phyloP scores from a whole-genome alignment of 1,139 yeast species.

The Petasospora rhodanensis region DNA sequence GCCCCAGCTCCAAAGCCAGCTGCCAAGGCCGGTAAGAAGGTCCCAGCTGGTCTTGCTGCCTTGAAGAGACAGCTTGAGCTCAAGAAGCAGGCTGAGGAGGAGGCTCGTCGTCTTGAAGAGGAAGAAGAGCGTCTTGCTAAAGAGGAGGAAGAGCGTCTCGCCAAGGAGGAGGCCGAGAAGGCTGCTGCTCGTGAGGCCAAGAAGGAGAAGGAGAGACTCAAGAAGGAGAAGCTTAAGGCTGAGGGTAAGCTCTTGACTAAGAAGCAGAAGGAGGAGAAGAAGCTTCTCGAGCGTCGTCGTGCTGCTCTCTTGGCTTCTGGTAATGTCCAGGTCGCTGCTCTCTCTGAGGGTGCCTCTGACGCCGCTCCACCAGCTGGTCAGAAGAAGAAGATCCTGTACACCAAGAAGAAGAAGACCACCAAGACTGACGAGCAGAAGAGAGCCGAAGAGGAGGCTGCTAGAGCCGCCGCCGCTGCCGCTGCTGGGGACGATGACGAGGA shows the following conservation, averaged over 20 bases:
- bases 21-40: conserved; percentile 54
- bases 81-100: conserved; percentile 80
- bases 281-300: conserved; percentile 82
- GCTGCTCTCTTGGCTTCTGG: conserved; percentile 77
- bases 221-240: conserved; percentile 78
- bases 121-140: conserved; percentile 57
- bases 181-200: conserved; percentile 72
- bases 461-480: conserved; percentile 16
- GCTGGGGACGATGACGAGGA: conserved; percentile 24
- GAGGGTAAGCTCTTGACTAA: conserved; percentile 89
- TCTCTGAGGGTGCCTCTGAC: conserved; percentile 38
- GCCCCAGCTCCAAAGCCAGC: conserved; percentile 33
- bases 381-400: conserved; percentile 64
- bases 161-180: conserved; percentile 50
- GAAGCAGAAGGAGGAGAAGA: conserved; percentile 93
- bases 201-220: conserved; percentile 79
- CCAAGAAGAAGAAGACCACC: conserved; percentile 53
- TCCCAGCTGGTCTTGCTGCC: conserved; percentile 77
- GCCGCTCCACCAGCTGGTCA: conserved; percentile 42
- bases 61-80: conserved; percentile 81
- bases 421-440: conserved; percentile 23
- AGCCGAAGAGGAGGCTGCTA: conserved; percentile 27
- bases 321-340: conserved; percentile 71
- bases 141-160: conserved; percentile 50
- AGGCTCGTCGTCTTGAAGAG: conserved; percentile 44